These are phyloP conservation scores for Penicillium griseofulvum DNA, from an alignment of 2,329 filamentous ascomycete genomes.

Conservation along the genomic window DNA sequence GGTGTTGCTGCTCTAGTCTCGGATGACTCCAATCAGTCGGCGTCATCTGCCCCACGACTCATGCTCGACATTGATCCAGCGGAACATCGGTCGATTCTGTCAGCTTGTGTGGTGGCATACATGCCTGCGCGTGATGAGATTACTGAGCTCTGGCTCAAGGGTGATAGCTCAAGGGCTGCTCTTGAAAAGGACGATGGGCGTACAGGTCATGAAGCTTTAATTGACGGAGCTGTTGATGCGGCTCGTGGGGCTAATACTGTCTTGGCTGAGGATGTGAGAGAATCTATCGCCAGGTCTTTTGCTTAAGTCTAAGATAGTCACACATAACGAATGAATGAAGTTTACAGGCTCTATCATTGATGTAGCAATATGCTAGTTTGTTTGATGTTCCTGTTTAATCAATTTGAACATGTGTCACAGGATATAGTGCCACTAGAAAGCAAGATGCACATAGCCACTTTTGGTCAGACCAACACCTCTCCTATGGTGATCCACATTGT, in stretches of 20 bases:
- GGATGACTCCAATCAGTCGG: conserved; percentile 25
- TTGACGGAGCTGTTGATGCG: conserved; percentile 64
- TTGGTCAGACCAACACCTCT: neutral
- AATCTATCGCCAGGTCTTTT: conserved; percentile 49
- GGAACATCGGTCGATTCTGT: conserved; percentile 73
- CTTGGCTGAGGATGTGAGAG: conserved; percentile 60
- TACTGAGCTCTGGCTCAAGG: conserved; percentile 92
- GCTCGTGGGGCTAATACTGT: conserved; percentile 60
- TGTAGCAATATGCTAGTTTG: neutral
- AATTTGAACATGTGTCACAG: neutral
- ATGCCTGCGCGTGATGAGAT: conserved; percentile 84
- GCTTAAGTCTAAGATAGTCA: conserved; percentile 18
- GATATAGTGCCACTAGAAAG: neutral
- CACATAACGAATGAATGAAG: conserved; percentile 25
- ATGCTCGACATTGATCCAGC: conserved; percentile 79
- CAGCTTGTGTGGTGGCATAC: conserved; percentile 88
- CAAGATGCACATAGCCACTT: neutral
- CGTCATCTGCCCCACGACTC: conserved; percentile 30
- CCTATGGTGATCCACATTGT: neutral
- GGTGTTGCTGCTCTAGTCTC: conserved; percentile 79
- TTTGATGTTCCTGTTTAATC: neutral
- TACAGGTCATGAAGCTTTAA: conserved; percentile 51
- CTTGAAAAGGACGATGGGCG: conserved; percentile 35
- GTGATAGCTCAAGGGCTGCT: conserved; percentile 50
- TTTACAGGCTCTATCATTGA: neutral